Evolutionary conservation across 2,329 filamentous ascomycete species (phyloP), one percentile per base, ranked within the genome.

Genomic region (Trichoderma hamatum): DNA sequence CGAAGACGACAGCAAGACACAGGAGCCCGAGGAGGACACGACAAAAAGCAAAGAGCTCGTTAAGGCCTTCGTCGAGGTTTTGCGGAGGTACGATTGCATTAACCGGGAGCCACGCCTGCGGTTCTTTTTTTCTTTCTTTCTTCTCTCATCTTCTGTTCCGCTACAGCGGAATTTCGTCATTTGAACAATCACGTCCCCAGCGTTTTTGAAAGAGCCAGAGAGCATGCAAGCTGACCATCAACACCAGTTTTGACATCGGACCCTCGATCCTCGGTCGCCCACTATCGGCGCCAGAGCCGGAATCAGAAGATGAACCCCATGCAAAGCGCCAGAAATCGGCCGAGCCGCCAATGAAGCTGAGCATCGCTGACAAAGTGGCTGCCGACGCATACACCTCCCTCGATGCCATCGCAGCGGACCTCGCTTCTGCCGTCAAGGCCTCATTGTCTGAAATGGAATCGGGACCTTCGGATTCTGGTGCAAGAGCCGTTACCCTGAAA

Each of bases 391-490:
- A 91, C 75, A 82, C 83, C 30, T 85, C 86, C 71, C 80, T 94
- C 55, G 89, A 92, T 32, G 88, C 91, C 71, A 82, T 92, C 52
- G 86, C 91, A 19, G 78, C 83, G 63, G 89, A 90, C 71, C 77
- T 90, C 52, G 81, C 84, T 73, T 74, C 80, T 34, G 82, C 82
- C 71, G 80, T 85, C 72, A 77, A 84, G 71, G 77, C 84, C 72
- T 82, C 84, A 43, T 74, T 87, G 55, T 81, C 81, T 34, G 83
- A 87, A 58, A 76, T 88, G 32, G 80, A 83, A 28, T 62, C 71
- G 26, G 71, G 72, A 69, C 72, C 80, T 30, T 75, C 78, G 5
- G 77, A 78, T 58, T 70, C 71, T 19, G 71, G 72, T 26, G 74
- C 77, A 55, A 72, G 76, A 51, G 74, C 71, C 9, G 71, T 73